phyloP scores from a whole-genome alignment of 805 yeast genomes.

The Suhomyces prunicola region DNA sequence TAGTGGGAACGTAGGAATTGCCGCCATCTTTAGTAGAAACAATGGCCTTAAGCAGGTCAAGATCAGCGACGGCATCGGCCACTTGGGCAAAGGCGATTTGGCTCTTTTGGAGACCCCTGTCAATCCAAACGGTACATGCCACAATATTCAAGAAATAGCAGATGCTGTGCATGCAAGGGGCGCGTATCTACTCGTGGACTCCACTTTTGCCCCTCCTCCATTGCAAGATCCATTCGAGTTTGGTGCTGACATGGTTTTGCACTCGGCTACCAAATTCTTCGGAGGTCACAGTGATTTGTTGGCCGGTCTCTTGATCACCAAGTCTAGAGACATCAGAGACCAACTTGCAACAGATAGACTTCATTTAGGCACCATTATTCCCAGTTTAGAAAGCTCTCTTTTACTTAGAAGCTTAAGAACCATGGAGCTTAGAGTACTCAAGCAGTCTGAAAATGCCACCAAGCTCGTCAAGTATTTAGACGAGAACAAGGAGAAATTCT shows the following conservation, averaged over 20 bases:
- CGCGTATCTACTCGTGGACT: constrained; percentile 69
- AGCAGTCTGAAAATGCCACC: constrained; percentile 63
- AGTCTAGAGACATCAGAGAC: constrained; percentile 44
- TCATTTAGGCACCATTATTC: constrained; percentile 74
- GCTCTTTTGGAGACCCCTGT: constrained; percentile 86
- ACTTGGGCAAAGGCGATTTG: constrained; percentile 65
- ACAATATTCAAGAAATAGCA: constrained; percentile 62
- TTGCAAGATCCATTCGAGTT: constrained; percentile 73
- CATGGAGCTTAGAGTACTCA: constrained; percentile 63
- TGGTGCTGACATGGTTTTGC: constrained; percentile 88
- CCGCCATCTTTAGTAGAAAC: constrained; percentile 58
- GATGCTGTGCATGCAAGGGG: constrained; percentile 73
- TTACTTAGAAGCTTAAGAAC: constrained; percentile 80
- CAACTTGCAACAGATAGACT: constrained; percentile 60
- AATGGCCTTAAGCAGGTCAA: constrained; percentile 50
- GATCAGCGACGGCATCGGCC: constrained; percentile 29
- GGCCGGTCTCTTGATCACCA: constrained; percentile 77
- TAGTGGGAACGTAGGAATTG: constrained; percentile 79
- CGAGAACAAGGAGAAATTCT: constrained; percentile 46
- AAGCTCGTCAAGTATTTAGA: constrained; percentile 57
- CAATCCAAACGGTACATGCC: constrained; percentile 73
- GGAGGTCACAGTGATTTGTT: constrained; percentile 95
- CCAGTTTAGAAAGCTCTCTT: constrained; percentile 71
- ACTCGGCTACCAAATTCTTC: constrained; percentile 89
- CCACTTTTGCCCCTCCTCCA: constrained; percentile 95